Evolutionary conservation across 306 rosid genomes (phyloP).

Genomic region (Cucurbita moschata): DNA sequence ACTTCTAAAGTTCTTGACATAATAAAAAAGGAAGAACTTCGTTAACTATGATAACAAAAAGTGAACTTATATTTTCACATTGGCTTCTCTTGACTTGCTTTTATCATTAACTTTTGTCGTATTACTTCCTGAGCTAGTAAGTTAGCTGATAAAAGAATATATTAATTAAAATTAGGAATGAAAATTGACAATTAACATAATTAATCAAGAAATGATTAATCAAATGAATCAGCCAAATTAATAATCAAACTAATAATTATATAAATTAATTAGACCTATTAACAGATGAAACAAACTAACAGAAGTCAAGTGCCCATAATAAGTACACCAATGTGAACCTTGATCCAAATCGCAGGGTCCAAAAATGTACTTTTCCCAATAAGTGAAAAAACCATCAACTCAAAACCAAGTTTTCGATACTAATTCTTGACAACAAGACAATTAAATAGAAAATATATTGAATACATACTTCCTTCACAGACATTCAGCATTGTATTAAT

Average conservation of each 20-base stretch:
- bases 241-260: neutral
- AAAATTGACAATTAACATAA: no score
- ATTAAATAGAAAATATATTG: neutral
- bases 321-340: neutral
- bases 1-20: neutral
- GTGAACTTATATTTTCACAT: neutral
- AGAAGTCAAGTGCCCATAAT: neutral
- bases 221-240: neutral
- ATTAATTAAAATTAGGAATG: neutral
- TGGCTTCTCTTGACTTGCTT: neutral
- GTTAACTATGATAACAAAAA: neutral
- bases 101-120: neutral
- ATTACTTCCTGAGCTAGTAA: neutral
- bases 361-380: neutral
- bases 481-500: neutral
- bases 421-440: neutral
- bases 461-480: neutral
- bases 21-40: neutral
- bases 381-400: neutral
- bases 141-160: neutral
- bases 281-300: neutral
- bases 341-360: neutral
- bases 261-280: neutral
- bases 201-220: neutral
- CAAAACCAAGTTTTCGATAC: neutral